Percentiles rank a stretch among this genome's conserved stretches.
Evolutionary conservation across 495 filamentous ascomycete species (phyloP).

Genomic region (Tricharina praecox): DNA sequence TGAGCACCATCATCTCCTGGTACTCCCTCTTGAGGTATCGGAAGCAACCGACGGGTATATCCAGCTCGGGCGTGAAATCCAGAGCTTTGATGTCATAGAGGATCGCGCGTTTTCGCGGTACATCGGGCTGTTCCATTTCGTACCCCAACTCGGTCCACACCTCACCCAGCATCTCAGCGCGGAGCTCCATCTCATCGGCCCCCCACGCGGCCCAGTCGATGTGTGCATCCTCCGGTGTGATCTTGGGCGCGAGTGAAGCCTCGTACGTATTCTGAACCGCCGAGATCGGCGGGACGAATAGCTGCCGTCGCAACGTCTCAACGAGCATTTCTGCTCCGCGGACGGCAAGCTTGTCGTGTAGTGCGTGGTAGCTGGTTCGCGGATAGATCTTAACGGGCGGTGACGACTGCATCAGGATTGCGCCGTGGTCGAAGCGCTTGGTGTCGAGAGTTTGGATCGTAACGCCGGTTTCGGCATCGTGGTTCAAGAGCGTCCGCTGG

Average conservation of each 20-base stretch:
- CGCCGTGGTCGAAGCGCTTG: conserved; percentile 57
- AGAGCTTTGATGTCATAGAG: conserved; percentile 11
- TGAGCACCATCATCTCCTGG: conserved; percentile 16
- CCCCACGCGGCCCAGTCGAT: conserved; percentile 17
- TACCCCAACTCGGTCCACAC: conserved; percentile 2
- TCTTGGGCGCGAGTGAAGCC: conserved; percentile 26
- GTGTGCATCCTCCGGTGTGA: conserved; percentile 27
- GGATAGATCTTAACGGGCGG: conserved; percentile 17
- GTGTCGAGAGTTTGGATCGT: conserved; percentile 72
- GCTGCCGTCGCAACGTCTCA: conserved; percentile 36
- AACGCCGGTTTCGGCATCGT: conserved; percentile 43
- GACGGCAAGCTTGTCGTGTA: conserved; percentile 32
- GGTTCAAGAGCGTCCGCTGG: conserved; percentile 55
- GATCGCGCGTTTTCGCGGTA: conserved; percentile 14
- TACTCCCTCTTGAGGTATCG: conserved; percentile 10
- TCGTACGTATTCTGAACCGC: conserved; percentile 27
- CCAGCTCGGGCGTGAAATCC: conserved; percentile 9
- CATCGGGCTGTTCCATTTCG: neutral
- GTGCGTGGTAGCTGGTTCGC: conserved; percentile 20
- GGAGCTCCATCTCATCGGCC: conserved; percentile 13
- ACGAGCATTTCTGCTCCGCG: conserved; percentile 47
- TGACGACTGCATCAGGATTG: conserved; percentile 46
- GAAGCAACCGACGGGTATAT: conserved; percentile 12
- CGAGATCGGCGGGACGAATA: conserved; percentile 47
- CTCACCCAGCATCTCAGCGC: conserved; percentile 1